A percentile compares a stretch with the other conserved stretches of the same genome.
Evolutionary conservation across 2,329 filamentous ascomycete genomes (phyloP).

Genomic region (Didymella segeticola): DNA sequence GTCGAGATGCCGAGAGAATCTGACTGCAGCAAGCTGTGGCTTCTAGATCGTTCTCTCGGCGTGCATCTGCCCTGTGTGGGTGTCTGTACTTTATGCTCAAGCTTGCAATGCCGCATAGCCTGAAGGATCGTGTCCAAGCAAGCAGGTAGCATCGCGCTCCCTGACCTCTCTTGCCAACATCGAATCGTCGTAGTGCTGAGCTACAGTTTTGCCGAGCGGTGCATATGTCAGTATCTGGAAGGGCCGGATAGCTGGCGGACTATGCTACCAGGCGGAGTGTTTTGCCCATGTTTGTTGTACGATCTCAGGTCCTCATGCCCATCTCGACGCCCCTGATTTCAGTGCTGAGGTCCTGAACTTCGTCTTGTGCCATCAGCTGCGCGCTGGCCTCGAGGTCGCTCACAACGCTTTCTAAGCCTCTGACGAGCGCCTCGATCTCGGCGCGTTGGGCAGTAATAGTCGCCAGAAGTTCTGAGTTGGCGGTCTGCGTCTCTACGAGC

Average conservation of each 20-base stretch:
- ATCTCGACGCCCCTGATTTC: constrained; percentile 46
- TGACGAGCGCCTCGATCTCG: constrained; percentile 64
- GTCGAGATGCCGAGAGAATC: neutral
- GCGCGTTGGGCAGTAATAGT: constrained; percentile 61
- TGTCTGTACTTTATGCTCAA: neutral
- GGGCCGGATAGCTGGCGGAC: neutral
- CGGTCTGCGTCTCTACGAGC: constrained; percentile 57
- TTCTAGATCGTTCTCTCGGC: neutral
- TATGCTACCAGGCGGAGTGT: neutral
- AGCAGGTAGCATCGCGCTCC: neutral
- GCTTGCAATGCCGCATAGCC: neutral
- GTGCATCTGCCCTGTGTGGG: neutral
- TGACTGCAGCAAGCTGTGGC: neutral
- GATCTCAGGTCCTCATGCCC: constrained; percentile 42
- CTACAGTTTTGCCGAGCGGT: too few species aligned
- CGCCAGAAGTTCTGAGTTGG: constrained; percentile 61
- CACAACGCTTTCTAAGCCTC: constrained; percentile 62
- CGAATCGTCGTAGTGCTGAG: too few species aligned
- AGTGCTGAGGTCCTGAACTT: constrained; percentile 44
- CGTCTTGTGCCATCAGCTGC: constrained; percentile 49
- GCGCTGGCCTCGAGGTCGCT: constrained; percentile 62
- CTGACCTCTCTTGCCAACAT: neutral
- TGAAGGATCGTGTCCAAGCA: neutral
- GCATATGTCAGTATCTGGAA: neutral
- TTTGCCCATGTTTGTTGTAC: neutral